Percentiles rank a stretch among this genome's conserved stretches.
Conservation (phyloP, 2,329 filamentous ascomycete genomes). For the Hirsutella minnesotensis region DNA sequence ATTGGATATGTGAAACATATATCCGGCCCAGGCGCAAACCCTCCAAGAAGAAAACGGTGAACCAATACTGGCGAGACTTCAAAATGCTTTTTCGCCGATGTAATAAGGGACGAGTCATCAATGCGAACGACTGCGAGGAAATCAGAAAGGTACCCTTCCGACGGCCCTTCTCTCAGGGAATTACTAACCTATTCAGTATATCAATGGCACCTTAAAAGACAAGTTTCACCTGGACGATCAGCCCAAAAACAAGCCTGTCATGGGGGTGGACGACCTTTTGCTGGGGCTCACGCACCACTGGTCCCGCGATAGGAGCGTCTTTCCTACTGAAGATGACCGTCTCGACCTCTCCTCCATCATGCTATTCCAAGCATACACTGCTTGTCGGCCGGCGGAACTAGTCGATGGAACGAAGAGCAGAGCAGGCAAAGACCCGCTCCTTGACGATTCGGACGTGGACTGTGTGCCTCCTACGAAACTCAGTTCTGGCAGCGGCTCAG, state of each 20-base stretch:
- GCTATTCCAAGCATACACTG: conserved; percentile 13
- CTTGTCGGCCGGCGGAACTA: conserved; percentile 11
- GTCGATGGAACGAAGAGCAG: conserved; percentile 12
- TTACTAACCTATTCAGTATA: not conserved
- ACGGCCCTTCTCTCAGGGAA: not conserved
- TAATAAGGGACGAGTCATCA: too few species aligned
- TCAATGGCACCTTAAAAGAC: too few species aligned
- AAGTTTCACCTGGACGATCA: not conserved
- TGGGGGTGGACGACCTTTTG: conserved; percentile 7
- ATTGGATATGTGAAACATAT: conserved; percentile 12
- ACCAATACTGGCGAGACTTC: conserved; percentile 11
- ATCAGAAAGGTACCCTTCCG: not conserved
- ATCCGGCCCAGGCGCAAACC: conserved; percentile 4
- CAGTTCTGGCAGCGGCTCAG: too few species aligned
- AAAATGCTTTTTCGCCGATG: conserved; percentile 12
- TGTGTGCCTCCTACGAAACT: too few species aligned
- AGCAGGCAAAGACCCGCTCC: conserved; percentile 9
- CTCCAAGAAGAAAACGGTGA: conserved; percentile 7
- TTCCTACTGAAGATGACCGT: conserved; percentile 12
- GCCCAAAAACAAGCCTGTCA: conserved; percentile 3
- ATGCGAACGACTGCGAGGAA: conserved; percentile 5
- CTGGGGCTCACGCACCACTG: conserved; percentile 9
- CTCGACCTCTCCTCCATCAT: conserved; percentile 12
- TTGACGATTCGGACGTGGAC: conserved; percentile 5
- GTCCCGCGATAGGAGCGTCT: conserved; percentile 11